Conservation (phyloP, 129 eudicot genomes). For the Apium graveolens region DNA sequence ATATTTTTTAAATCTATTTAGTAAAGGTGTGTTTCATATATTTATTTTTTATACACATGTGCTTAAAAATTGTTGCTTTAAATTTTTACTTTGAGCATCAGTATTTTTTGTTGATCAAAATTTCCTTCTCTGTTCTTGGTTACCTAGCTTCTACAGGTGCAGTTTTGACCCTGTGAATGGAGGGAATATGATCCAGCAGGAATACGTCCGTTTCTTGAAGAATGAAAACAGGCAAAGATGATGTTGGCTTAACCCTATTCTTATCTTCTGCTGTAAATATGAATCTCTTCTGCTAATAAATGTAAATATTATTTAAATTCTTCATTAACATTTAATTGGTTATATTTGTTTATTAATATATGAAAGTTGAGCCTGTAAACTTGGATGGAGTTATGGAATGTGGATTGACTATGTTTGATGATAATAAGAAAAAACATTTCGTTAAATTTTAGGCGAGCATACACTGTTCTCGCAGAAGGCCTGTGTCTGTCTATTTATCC, state of each 20-base stretch:
- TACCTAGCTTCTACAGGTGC: slow-evolving; percentile 82
- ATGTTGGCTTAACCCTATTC: slow-evolving; percentile 2
- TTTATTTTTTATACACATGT: neutral
- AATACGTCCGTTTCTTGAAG: slow-evolving; percentile 65
- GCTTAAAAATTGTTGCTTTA: neutral
- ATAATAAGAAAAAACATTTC: neutral
- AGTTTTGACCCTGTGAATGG: slow-evolving; percentile 87
- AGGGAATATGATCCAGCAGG: slow-evolving; percentile 87
- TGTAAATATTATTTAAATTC: neutral
- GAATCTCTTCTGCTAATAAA: neutral
- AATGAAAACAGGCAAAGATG: slow-evolving; percentile 46
- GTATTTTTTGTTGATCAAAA: neutral
- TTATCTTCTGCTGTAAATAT: neutral
- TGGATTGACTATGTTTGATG: neutral
- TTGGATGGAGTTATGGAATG: neutral
- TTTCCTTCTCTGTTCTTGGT: slow-evolving; percentile 9
- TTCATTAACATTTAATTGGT: neutral
- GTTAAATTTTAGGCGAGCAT: neutral
- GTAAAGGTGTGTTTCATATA: neutral
- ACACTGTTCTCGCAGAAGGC: neutral
- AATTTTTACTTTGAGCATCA: neutral
- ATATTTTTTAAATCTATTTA: no score
- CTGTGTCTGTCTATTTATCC: neutral
- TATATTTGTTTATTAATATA: neutral
- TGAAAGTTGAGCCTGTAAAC: neutral